Conservation (phyloP, 2,329 filamentous ascomycete species). For the Aspergillus novoparasiticus region DNA sequence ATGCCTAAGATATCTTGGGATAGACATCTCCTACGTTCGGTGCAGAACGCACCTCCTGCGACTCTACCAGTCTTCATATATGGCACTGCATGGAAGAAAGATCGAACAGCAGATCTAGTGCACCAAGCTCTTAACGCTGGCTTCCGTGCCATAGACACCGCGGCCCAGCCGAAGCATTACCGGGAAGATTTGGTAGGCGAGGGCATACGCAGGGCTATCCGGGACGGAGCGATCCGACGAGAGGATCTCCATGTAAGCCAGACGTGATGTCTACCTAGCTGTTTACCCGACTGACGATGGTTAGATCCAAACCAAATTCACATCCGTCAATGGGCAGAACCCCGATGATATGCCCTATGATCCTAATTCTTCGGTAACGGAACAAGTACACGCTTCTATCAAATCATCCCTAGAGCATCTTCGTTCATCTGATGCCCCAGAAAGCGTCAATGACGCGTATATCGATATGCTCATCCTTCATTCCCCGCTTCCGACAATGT, state of each 20-base stretch:
- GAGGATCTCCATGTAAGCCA: slow-evolving; percentile 64
- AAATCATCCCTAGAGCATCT: slow-evolving; percentile 68
- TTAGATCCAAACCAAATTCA: slow-evolving; percentile 83
- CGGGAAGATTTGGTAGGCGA: slow-evolving; percentile 70
- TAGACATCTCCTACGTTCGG: slow-evolving; percentile 30
- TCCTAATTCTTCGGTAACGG: slow-evolving; percentile 56
- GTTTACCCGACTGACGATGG: not conserved
- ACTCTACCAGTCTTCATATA: slow-evolving; percentile 62
- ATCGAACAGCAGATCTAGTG: slow-evolving; percentile 67
- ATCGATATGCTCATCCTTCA: slow-evolving; percentile 63
- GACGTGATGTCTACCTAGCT: not conserved
- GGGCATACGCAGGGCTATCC: slow-evolving; percentile 65
- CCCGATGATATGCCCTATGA: slow-evolving; percentile 65
- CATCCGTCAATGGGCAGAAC: slow-evolving; percentile 65
- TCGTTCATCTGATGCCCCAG: slow-evolving; percentile 29
- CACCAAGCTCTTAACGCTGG: slow-evolving; percentile 67
- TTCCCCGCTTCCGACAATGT: slow-evolving; percentile 54
- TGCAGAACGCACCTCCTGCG: slow-evolving; percentile 25
- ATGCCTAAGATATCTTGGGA: slow-evolving; percentile 36
- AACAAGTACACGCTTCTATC: slow-evolving; percentile 70
- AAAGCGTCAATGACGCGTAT: slow-evolving; percentile 48
- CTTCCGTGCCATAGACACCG: slow-evolving; percentile 75
- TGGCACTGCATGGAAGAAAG: slow-evolving; percentile 85
- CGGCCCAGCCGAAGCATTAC: slow-evolving; percentile 78
- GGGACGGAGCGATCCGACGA: slow-evolving; percentile 60